Evolutionary conservation across 495 filamentous ascomycete genomes (phyloP), one percentile per base, ranked within the genome.

Genomic region (Neurospora sp.): DNA sequence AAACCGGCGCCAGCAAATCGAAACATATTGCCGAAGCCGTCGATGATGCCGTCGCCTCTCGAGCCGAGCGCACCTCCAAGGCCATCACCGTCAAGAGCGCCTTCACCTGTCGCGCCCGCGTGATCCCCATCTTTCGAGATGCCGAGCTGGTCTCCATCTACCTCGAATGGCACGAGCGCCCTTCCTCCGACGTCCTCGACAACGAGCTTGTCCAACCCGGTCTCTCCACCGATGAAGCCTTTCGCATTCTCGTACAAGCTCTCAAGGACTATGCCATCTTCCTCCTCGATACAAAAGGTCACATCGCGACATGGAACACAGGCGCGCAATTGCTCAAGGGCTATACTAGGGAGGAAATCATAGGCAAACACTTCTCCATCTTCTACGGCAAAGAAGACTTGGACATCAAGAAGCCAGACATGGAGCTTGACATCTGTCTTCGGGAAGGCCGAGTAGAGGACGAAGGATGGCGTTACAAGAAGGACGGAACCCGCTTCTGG

Each of bases 221-320:
- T 39, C 77, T 83, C 0, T 79, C 82, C 7, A 80, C 75, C 41
- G 79, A 90, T 73, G 88, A 91, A 77, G 89, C 87, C 1, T 89
- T 90, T 75, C 87, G 85, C n/a, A 85, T 89, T 49, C 80, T 91
- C 9, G 82, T 91, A n/a, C 85, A 91, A 73, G 87, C 87, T 0
- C 88, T 91, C 73, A 89, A 89, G 76, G 89, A 91, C 74, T 91
- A 91, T 75, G 90, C 89, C 66, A 91, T 91, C 73, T 91, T 91
- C 76, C 88, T 91, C 79, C 82, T 91, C 41, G 89, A 91, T 72
- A 86, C 87, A 0, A 79, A 81, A 9, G 90, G 90, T 37, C 76
- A 85, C 72, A 86, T 91, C 35, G 84, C 83, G 4, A 91, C 89
- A 0, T 91, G 90, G 90, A 91, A 91, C 70, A 79, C 84, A 0